Evolutionary conservation across 1,284 basidiomycete species (phyloP).

Genomic region (Heterobasidion occidentale): DNA sequence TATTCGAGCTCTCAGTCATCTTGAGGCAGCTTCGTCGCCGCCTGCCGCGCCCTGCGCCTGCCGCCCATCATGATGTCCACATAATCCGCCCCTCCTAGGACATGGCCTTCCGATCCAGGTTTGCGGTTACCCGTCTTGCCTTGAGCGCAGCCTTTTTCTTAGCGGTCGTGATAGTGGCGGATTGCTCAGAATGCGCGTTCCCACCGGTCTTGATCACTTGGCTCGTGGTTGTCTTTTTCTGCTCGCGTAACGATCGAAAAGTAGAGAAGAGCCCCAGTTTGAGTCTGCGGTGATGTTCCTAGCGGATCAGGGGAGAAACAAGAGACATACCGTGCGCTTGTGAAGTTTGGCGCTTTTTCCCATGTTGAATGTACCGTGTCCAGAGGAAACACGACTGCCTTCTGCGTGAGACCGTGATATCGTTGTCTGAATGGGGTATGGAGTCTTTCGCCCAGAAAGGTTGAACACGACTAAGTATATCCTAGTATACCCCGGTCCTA

Average conservation of each 20-base stretch:
- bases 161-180: constrained; percentile 12
- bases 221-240: constrained; percentile 9
- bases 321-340: constrained; percentile 26
- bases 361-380: constrained; percentile 15
- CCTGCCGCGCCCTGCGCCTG: constrained; percentile 50
- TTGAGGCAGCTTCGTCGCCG: constrained; percentile 49
- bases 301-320: neutral
- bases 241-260: neutral
- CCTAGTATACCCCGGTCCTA: too few relatives aligned
- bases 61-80: constrained; percentile 66
- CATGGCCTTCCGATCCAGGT: constrained; percentile 26
- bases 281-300: neutral
- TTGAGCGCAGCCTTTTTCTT: constrained; percentile 42
- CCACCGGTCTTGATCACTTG: neutral
- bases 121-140: constrained; percentile 17
- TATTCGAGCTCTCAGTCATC: constrained; percentile 8
- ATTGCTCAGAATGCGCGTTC: neutral
- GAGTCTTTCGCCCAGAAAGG: too few relatives aligned
- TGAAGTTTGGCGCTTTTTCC: constrained; percentile 34
- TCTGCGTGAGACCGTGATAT: too few relatives aligned
- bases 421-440: too few relatives aligned
- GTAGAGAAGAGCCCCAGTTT: neutral
- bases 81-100: constrained; percentile 73
- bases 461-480: too few relatives aligned
- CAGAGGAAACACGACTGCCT: too few relatives aligned